phyloP scores from a whole-genome alignment of 768 basidiomycete species.

The Boletus speciosus region DNA sequence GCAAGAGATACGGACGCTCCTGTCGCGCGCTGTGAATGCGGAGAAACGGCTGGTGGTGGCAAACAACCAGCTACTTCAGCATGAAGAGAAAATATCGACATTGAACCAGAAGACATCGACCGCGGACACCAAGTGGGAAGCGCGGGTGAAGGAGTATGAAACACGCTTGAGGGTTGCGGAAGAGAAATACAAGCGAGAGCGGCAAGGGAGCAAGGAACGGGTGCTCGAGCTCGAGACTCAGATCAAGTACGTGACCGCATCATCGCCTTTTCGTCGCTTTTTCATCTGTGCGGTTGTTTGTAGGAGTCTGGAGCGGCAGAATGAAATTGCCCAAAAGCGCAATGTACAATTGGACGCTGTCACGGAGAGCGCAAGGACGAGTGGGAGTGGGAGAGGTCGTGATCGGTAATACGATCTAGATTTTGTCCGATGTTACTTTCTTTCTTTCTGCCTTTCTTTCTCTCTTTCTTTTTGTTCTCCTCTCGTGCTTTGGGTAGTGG shows the following conservation, averaged over 20 bases:
- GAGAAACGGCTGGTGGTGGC: slow-evolving; percentile 85
- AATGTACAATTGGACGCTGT: slow-evolving; percentile 37
- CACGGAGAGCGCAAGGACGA: slow-evolving; percentile 25
- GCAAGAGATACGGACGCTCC: slow-evolving; percentile 67
- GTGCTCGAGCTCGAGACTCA: slow-evolving; percentile 66
- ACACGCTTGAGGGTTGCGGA: slow-evolving; percentile 74
- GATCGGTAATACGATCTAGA: slow-evolving; percentile 16
- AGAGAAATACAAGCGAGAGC: slow-evolving; percentile 89
- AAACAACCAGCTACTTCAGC: slow-evolving; percentile 76
- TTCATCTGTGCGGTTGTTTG: neutral
- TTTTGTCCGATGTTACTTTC: neutral
- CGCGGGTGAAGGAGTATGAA: slow-evolving; percentile 92
- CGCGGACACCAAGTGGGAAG: slow-evolving; percentile 91
- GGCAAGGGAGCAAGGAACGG: slow-evolving; percentile 91
- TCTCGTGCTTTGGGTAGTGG: slow-evolving; percentile 11
- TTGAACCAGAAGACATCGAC: slow-evolving; percentile 68
- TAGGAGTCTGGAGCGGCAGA: slow-evolving; percentile 73
- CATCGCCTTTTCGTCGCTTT: slow-evolving; percentile 8
- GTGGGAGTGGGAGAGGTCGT: slow-evolving; percentile 13
- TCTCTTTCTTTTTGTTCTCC: neutral
- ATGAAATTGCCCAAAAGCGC: slow-evolving; percentile 76
- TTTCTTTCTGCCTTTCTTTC: neutral
- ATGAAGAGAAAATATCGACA: slow-evolving; percentile 79
- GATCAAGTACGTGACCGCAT: slow-evolving; percentile 60
- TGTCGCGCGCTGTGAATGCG: slow-evolving; percentile 74